Conservation (phyloP, 495 filamentous ascomycete species). For the Melanomma pulvis-pyrius region DNA sequence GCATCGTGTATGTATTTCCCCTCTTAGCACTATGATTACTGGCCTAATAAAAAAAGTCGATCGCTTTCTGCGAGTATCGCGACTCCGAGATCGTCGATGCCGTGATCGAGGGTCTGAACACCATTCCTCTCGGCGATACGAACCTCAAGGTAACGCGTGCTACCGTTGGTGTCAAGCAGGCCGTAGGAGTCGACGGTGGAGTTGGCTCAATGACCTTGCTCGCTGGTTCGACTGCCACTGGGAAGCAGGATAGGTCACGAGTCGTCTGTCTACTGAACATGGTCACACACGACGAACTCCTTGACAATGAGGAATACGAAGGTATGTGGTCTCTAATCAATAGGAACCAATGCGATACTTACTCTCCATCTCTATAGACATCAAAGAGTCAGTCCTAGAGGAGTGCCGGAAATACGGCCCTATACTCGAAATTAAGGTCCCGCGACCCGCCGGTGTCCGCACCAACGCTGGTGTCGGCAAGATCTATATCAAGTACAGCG, state of each 20-base stretch:
- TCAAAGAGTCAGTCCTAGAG: conserved; percentile 85
- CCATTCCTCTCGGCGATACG: conserved; percentile 87
- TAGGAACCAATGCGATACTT: not conserved
- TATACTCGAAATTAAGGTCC: conserved; percentile 85
- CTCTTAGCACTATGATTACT: conserved; percentile 11
- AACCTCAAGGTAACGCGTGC: conserved; percentile 83
- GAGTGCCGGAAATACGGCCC: conserved; percentile 90
- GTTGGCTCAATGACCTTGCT: conserved; percentile 99
- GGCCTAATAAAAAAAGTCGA: conserved; percentile 52
- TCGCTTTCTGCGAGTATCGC: conserved; percentile 94
- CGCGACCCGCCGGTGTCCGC: conserved; percentile 78
- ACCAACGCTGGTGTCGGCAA: conserved; percentile 90
- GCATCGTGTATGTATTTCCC: conserved; percentile 73
- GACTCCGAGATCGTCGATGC: conserved; percentile 78
- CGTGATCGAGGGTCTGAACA: conserved; percentile 87
- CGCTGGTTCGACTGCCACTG: conserved; percentile 78
- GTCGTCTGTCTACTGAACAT: conserved; percentile 95
- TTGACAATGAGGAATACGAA: conserved; percentile 92
- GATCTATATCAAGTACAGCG: conserved; percentile 94
- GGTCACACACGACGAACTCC: conserved; percentile 93
- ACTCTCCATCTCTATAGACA: conserved; percentile 68
- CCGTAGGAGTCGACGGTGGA: conserved; percentile 85
- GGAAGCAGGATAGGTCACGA: conserved; percentile 71
- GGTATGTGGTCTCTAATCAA: conserved; percentile 54
- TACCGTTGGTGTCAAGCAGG: conserved; percentile 90